phyloP scores from a whole-genome alignment of 148 eudicot species.

The Fallopia convolvulus region DNA sequence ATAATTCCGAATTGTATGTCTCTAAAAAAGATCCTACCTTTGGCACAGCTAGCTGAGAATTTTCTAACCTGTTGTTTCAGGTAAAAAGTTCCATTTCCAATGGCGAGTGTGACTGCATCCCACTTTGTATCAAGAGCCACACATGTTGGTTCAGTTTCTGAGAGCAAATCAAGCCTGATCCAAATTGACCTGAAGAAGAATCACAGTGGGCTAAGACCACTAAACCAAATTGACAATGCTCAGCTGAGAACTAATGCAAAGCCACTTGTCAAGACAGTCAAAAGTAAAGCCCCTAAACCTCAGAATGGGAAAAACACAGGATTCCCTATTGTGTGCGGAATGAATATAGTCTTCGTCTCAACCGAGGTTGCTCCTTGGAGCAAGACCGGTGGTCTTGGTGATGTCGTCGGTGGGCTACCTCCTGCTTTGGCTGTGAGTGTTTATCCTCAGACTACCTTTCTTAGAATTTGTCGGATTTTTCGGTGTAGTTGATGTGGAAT shows the following conservation, averaged over 20 bases:
- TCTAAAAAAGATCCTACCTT: no score
- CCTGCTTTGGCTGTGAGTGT: constrained; percentile 83
- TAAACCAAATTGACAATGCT: constrained; percentile 9
- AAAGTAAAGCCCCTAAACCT: constrained; percentile 3
- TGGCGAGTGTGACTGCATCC: constrained; percentile 6
- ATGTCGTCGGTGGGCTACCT: constrained; percentile 91
- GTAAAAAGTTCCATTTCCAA: neutral
- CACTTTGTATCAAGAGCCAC: constrained; percentile 10
- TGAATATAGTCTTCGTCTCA: constrained; percentile 38
- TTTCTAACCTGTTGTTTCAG: neutral
- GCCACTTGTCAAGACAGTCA: neutral
- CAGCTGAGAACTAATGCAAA: constrained; percentile 22
- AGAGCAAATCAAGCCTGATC: neutral
- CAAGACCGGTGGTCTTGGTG: constrained; percentile 98
- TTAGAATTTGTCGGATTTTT: neutral
- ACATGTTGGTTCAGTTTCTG: neutral
- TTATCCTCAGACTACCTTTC: neutral
- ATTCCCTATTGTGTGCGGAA: constrained; percentile 29
- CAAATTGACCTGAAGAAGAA: constrained; percentile 7
- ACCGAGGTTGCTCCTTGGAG: constrained; percentile 72
- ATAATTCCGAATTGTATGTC: no score
- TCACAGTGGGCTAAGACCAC: constrained; percentile 9
- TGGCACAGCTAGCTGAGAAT: neutral
- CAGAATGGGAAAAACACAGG: constrained; percentile 6
- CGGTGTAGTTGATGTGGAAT: neutral